Evolutionary conservation across 805 yeast species (phyloP), one percentile per base, ranked within the genome.

Genomic region (Candida sithepensis): DNA sequence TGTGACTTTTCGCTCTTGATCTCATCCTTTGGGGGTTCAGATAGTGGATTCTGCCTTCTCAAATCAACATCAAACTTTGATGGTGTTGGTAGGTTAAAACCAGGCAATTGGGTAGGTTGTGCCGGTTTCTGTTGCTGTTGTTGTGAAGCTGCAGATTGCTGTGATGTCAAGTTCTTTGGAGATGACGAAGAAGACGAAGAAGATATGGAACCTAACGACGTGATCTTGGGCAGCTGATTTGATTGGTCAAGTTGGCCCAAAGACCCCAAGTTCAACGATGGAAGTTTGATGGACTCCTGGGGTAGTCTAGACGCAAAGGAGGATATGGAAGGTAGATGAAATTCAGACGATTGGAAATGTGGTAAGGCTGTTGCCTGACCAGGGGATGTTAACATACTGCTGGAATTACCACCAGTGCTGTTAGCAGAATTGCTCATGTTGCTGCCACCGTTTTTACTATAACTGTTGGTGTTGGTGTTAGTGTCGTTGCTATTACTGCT

Each of bases 271-370:
- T 44, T 48, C 23, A 58, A 37, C 1, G 58, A 54, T 3, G 60
- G 60, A 5, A 57, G 40, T 28, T 54, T 54, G 13, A 55, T 51
- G 10, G 49, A 32, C 12, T 43, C 39, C 9, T 38, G 38, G 18
- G 28, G 21, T 28, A 33, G 19, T 7, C 50, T 38, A 4, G 54
- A 47, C 3, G 62, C 47, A 8, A 59, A 55, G 42, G 71, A 68
- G 0, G 74, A 70, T 14, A 71, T 67, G 0, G 75, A 73, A 10
- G 76, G 75, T 10, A 71, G 54, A 37, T 69, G 61, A 20, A 70
- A 63, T 2, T 57, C 56, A 5, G 43, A 44, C 1, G 42, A 36
- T 9, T 42, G 33, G 26, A 44, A 33, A 16, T 56, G 23, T 5
- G 54, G 47, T 22, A 49, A 33, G 20, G 47, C 28, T 19, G 48